These are phyloP conservation scores for Microstroma glucosiphilum DNA, from an alignment of 1,284 basidiomycete species.

Conservation along the genomic window DNA sequence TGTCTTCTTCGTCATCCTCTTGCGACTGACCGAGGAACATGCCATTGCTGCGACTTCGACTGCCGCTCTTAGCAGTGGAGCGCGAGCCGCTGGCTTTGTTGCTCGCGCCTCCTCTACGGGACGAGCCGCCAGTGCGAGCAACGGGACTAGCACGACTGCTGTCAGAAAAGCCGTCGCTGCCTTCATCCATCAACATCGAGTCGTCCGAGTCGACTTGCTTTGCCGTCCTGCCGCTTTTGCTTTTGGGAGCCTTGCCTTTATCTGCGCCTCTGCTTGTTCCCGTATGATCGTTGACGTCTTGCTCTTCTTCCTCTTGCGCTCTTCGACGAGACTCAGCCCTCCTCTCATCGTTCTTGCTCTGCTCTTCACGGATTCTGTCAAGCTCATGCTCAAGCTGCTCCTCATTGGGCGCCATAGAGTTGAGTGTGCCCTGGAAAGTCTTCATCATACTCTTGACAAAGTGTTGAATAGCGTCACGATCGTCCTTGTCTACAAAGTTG, in stretches of 20 bases:
- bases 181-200: conserved; percentile 35
- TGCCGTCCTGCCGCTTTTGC: conserved; percentile 8
- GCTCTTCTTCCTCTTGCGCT: conserved; percentile 12
- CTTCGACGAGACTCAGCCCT: conserved; percentile 2
- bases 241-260: background rate
- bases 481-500: conserved; percentile 47
- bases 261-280: conserved; percentile 6
- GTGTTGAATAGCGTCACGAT: conserved; percentile 34
- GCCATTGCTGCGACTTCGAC: too few species aligned
- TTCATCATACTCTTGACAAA: conserved; percentile 22
- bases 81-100: background rate
- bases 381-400: conserved; percentile 5
- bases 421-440: conserved; percentile 4
- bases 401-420: conserved; percentile 6
- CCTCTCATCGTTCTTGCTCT: background rate
- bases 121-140: background rate
- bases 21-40: conserved; percentile 1
- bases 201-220: conserved; percentile 24
- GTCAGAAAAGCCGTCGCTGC: conserved; percentile 6
- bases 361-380: conserved; percentile 12
- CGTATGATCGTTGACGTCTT: conserved; percentile 18
- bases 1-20: background rate
- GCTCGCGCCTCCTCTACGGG: background rate
- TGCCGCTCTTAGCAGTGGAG: background rate
- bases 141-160: background rate